A percentile compares a stretch with the other conserved stretches of the same genome.
phyloP scores from a whole-genome alignment of 202 grass and related monocot genomes.

The Panicum virgatum region DNA sequence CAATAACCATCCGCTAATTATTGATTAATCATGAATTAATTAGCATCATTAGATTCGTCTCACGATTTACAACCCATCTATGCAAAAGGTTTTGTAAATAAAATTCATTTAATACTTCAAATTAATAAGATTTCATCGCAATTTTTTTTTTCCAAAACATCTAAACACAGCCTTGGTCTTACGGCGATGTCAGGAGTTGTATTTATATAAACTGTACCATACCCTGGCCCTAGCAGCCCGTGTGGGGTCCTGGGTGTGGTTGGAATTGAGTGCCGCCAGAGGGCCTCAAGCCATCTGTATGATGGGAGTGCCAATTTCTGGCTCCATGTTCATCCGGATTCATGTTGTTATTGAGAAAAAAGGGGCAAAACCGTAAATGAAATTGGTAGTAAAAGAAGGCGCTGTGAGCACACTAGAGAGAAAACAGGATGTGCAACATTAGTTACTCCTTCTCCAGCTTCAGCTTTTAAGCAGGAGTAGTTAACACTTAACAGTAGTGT shows the following conservation, averaged over 20 bases:
- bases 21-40: too few species aligned
- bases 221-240: neutral
- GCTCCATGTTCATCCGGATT: constrained; percentile 7
- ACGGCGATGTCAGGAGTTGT: constrained; percentile 38
- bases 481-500: neutral
- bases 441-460: too few species aligned
- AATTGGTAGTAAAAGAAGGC: neutral
- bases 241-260: constrained; percentile 15
- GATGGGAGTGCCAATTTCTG: neutral
- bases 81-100: too few species aligned
- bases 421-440: neutral
- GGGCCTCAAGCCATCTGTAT: neutral
- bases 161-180: too few species aligned
- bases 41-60: too few species aligned
- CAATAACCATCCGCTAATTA: too few species aligned
- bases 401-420: neutral
- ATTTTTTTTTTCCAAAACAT: too few species aligned
- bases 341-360: neutral
- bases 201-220: constrained; percentile 44
- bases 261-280: constrained; percentile 42
- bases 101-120: too few species aligned
- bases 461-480: too few species aligned
- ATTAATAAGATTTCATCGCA: too few species aligned
- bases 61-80: too few species aligned
- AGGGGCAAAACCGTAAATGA: neutral